Conservation (phyloP, 2,329 filamentous ascomycete genomes). For the Pestalotiopsis sp. region DNA sequence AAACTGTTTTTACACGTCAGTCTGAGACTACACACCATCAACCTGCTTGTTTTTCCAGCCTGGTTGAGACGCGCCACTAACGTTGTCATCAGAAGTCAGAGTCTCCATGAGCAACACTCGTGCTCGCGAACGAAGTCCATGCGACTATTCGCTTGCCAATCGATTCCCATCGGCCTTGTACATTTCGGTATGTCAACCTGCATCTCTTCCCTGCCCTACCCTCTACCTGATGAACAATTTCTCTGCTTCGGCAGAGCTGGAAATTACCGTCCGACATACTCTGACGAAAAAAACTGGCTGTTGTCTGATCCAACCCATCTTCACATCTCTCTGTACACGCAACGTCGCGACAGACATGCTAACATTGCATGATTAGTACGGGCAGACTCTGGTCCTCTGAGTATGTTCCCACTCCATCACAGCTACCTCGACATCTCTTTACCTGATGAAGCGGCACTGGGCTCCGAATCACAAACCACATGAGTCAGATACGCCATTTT, state of each 20-base stretch:
- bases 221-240: constrained; percentile 64
- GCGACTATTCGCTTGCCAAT: not conserved
- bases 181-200: not conserved
- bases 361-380: constrained; percentile 1
- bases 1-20: constrained; percentile 93
- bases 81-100: constrained; percentile 11
- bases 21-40: constrained; percentile 61
- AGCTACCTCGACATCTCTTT: constrained; percentile 20
- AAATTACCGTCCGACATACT: constrained; percentile 90
- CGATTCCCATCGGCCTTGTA: not conserved
- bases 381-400: not conserved
- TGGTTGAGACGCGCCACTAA: constrained; percentile 19
- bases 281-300: constrained; percentile 84
- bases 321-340: constrained; percentile 26
- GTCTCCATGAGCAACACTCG: not conserved
- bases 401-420: constrained; percentile 27
- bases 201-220: not conserved
- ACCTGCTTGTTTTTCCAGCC: not conserved
- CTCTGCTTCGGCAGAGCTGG: constrained; percentile 73
- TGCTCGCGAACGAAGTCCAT: not conserved
- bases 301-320: constrained; percentile 62
- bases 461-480: constrained; percentile 73
- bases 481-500: constrained; percentile 86
- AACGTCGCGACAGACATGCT: constrained; percentile 1
- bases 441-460: constrained; percentile 94